A percentile compares a stretch with the other conserved stretches of the same genome.
Evolutionary conservation across 139 green algal genomes (phyloP).

Genomic region (Pleodorina starrii): DNA sequence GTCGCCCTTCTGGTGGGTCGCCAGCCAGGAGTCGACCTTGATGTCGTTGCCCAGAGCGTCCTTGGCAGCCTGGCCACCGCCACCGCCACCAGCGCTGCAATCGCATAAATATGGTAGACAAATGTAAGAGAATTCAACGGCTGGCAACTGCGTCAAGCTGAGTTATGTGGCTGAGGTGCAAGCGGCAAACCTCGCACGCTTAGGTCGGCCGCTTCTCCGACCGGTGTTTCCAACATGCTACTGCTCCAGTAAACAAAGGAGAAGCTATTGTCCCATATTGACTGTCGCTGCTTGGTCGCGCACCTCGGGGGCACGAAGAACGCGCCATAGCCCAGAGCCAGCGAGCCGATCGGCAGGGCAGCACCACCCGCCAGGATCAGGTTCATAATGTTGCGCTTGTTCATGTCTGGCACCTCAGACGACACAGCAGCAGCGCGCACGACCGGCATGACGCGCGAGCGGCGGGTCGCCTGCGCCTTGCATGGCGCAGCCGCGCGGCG

Average conservation of each 20-base stretch:
- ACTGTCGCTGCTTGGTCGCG: not conserved
- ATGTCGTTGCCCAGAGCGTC: conserved; percentile 97
- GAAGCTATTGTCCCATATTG: not conserved
- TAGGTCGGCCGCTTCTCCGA: not conserved
- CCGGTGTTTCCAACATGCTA: too few species aligned
- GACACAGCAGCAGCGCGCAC: conserved; percentile 40
- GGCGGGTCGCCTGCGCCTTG: conserved; percentile 12
- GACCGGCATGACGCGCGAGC: conserved; percentile 49
- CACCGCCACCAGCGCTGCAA: conserved; percentile 81
- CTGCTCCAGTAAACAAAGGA: too few species aligned
- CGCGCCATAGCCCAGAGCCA: conserved; percentile 78
- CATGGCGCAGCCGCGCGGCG: conserved; percentile 35
- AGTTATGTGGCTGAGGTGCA: not conserved
- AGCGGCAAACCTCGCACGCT: not conserved
- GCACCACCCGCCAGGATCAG: conserved; percentile 66
- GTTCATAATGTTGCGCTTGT: conserved; percentile 96
- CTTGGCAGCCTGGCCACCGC: conserved; percentile 90
- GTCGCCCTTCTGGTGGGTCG: conserved; percentile 90
- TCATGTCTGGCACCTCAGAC: conserved; percentile 67
- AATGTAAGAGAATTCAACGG: too few species aligned
- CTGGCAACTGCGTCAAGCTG: too few species aligned
- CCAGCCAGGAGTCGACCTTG: conserved; percentile 85
- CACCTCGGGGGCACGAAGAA: conserved; percentile 89
- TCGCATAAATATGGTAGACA: not conserved
- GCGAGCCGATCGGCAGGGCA: conserved; percentile 72